These are phyloP conservation scores for Notholithocarpus densiflorus DNA, from an alignment of 306 rosid species.

Conservation along the genomic window DNA sequence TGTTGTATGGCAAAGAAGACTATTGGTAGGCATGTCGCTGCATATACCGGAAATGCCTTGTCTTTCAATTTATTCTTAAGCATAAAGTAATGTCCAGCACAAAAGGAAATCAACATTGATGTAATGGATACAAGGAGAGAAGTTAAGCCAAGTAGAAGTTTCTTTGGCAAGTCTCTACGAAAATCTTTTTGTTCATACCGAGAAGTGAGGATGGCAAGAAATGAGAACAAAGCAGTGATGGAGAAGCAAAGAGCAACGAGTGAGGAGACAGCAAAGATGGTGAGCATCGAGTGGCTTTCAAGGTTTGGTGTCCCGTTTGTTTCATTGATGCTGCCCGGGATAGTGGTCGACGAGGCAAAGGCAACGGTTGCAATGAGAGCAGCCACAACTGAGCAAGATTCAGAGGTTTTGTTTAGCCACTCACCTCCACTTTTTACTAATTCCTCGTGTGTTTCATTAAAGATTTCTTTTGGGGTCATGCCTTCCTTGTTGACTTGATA, in stretches of 20 bases:
- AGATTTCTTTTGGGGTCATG: no score
- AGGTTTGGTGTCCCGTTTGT: not conserved
- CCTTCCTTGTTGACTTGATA: no score
- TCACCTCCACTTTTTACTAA: constrained; percentile 7
- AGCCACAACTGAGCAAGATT: constrained; percentile 53
- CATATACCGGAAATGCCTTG: no score
- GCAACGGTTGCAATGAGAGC: constrained; percentile 52
- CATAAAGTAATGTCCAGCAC: no score
- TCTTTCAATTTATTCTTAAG: no score
- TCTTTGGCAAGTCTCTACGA: not conserved
- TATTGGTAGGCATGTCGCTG: no score
- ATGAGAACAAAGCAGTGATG: constrained; percentile 18
- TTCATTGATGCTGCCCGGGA: constrained; percentile 22
- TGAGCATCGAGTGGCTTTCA: not conserved
- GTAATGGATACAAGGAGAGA: constrained; percentile 2
- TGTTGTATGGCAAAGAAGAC: no score
- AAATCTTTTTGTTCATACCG: constrained; percentile 4
- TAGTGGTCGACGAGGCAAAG: constrained; percentile 35
- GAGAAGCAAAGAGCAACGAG: constrained; percentile 33
- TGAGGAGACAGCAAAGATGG: constrained; percentile 28
- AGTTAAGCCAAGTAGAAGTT: constrained; percentile 13
- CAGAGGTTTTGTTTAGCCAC: constrained; percentile 43
- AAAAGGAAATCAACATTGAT: no score
- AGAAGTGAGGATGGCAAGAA: constrained; percentile 15
- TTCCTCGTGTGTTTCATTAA: no score